phyloP scores from a whole-genome alignment of 2,329 filamentous ascomycete species.

The Fusarium palustre region DNA sequence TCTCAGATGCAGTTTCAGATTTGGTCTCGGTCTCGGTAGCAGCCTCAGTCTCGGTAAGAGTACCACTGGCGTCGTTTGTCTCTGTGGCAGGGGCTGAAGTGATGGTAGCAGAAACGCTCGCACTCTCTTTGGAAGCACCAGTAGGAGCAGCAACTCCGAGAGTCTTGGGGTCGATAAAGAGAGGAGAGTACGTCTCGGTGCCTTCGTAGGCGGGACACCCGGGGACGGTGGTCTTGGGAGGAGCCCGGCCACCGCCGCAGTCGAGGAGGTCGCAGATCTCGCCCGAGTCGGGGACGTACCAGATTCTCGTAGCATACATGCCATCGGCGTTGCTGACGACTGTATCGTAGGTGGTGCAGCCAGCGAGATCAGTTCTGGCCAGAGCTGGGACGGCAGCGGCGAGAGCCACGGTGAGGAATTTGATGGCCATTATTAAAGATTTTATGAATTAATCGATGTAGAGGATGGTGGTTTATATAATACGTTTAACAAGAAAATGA shows the following conservation, averaged over 20 bases:
- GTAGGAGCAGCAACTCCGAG: slow-evolving; percentile 23
- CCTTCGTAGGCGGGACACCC: slow-evolving; percentile 69
- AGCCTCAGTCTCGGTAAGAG: slow-evolving; percentile 8
- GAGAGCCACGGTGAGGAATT: slow-evolving; percentile 43
- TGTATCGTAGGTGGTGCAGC: slow-evolving; percentile 58
- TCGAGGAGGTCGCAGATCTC: slow-evolving; percentile 74
- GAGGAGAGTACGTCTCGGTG: slow-evolving; percentile 65
- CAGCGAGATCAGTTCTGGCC: slow-evolving; percentile 60
- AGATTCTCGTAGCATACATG: slow-evolving; percentile 63
- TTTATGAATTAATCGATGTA: slow-evolving; percentile 2
- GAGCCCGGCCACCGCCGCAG: slow-evolving; percentile 75
- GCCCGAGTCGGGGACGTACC: slow-evolving; percentile 71
- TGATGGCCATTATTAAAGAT: slow-evolving; percentile 45
- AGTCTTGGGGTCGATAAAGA: slow-evolving; percentile 57
- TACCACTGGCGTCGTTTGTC: slow-evolving; percentile 7
- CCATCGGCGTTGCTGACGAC: slow-evolving; percentile 47
- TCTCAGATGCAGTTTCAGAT: neutral
- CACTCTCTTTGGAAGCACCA: neutral
- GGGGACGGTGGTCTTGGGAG: slow-evolving; percentile 71
- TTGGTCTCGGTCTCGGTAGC: slow-evolving; percentile 8
- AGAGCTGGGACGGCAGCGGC: slow-evolving; percentile 51
- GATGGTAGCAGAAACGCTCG: slow-evolving; percentile 26
- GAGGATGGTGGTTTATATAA: neutral
- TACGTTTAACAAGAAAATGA: slow-evolving; percentile 15
- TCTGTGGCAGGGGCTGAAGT: slow-evolving; percentile 37